Conservation (phyloP, 2,329 filamentous ascomycete genomes). For the Cladosporium sp. region DNA sequence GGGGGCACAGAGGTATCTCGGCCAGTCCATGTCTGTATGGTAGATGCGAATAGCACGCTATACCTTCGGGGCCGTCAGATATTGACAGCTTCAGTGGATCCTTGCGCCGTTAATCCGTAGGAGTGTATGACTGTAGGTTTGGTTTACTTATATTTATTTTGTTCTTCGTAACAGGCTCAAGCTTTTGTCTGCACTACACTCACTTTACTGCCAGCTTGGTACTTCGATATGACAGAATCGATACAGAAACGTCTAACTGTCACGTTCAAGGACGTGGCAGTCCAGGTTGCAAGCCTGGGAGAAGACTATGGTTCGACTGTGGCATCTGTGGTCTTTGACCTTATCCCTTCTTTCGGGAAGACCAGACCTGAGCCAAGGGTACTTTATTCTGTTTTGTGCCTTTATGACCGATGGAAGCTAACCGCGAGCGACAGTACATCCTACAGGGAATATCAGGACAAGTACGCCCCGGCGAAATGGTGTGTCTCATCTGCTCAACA, state of each 20-base stretch:
- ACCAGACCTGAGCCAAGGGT: background rate
- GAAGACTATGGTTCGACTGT: conserved; percentile 13
- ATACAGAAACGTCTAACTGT: conserved; percentile 12
- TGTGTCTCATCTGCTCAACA: conserved; percentile 60
- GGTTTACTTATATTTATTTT: background rate
- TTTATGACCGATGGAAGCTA: background rate
- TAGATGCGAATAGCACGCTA: background rate
- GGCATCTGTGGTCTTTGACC: conserved; percentile 6
- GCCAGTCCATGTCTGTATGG: background rate
- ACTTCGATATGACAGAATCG: background rate
- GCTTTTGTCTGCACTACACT: background rate
- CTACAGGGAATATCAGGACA: conserved; percentile 8
- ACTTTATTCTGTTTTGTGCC: background rate
- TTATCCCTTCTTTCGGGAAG: background rate
- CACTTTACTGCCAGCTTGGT: background rate
- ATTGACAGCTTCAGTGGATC: background rate
- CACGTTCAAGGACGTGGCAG: conserved; percentile 10
- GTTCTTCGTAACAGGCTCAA: background rate
- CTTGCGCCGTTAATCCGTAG: background rate
- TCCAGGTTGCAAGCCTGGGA: conserved; percentile 7
- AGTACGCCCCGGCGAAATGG: conserved; percentile 13
- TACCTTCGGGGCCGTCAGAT: background rate
- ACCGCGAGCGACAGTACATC: background rate
- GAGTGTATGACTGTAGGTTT: background rate
- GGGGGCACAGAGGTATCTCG: background rate